Evolutionary conservation across 108 stramenopile genomes (phyloP).

Genomic region (Epipyxis sp.): DNA sequence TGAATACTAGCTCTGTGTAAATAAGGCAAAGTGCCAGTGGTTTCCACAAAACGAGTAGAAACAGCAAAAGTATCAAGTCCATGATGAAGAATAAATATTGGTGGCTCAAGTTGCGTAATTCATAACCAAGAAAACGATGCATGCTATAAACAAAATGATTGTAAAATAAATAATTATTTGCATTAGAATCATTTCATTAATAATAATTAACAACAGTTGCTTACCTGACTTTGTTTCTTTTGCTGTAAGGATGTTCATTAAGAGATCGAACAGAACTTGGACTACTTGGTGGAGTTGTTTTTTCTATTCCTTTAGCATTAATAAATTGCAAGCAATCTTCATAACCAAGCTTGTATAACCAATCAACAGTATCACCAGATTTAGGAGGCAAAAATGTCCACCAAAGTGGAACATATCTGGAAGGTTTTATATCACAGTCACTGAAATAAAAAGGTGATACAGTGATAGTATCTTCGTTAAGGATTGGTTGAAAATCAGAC

Average conservation of each 20-base stretch:
- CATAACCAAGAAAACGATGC: conserved; percentile 27
- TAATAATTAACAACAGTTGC: background rate
- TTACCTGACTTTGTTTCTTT: background rate
- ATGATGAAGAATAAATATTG: background rate
- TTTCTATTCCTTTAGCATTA: conserved; percentile 8
- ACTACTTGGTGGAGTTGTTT: background rate
- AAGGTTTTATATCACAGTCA: conserved; percentile 47
- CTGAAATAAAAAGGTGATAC: conserved; percentile 50
- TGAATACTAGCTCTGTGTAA: background rate
- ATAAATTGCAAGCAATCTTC: conserved; percentile 26
- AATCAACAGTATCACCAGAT: conserved; percentile 45
- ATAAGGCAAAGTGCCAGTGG: conserved; percentile 20
- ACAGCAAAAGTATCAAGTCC: background rate
- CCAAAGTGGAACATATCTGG: conserved; percentile 53
- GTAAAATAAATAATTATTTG: background rate
- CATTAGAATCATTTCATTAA: background rate
- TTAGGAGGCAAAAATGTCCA: conserved; percentile 51
- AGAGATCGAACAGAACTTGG: background rate
- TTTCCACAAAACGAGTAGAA: conserved; percentile 25
- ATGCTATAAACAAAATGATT: conserved; percentile 1
- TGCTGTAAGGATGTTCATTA: conserved; percentile 3
- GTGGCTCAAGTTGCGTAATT: background rate
- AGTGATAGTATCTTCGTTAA: conserved; percentile 39
- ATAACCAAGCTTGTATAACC: conserved; percentile 55
- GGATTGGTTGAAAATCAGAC: conserved; percentile 40